Conservation (phyloP, 2,329 filamentous ascomycete genomes). For the Cladosporium sp. region DNA sequence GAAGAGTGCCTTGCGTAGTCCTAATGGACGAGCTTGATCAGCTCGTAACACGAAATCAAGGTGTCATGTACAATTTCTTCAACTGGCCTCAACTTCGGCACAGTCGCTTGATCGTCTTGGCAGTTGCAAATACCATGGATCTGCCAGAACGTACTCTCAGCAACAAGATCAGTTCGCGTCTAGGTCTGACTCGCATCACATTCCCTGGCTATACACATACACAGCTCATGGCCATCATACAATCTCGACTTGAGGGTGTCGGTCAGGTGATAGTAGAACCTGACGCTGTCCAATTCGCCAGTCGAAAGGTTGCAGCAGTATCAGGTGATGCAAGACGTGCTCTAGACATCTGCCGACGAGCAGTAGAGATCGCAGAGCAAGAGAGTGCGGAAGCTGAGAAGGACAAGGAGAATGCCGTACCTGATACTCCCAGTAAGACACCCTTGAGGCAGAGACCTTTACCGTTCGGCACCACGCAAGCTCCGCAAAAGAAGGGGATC, state of each 20-base stretch:
- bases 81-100: conserved; percentile 95
- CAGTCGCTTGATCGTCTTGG: conserved; percentile 88
- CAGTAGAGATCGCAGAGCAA: conserved; percentile 89
- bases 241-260: conserved; percentile 85
- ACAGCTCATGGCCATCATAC: conserved; percentile 95
- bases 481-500: conserved; percentile 41
- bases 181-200: conserved; percentile 83
- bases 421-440: conserved; percentile 61
- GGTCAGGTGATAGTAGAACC: conserved; percentile 79
- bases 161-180: conserved; percentile 94
- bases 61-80: conserved; percentile 99
- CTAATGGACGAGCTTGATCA: conserved; percentile 98
- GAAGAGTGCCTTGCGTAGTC: conserved; percentile 90
- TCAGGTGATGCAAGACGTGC: conserved; percentile 89
- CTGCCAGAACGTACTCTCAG: conserved; percentile 90
- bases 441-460: conserved; percentile 33
- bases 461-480: conserved; percentile 22
- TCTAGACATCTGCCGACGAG: conserved; percentile 89
- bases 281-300: conserved; percentile 93
- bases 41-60: conserved; percentile 94
- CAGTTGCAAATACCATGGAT: conserved; percentile 99
- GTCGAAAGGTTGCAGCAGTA: conserved; percentile 92
- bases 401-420: conserved; percentile 36
- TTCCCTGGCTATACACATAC: conserved; percentile 97
- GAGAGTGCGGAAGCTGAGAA: conserved; percentile 44